These are phyloP conservation scores for Amborella trichopoda DNA, from an alignment of 164 flowering plant genomes.

Conservation along the genomic window DNA sequence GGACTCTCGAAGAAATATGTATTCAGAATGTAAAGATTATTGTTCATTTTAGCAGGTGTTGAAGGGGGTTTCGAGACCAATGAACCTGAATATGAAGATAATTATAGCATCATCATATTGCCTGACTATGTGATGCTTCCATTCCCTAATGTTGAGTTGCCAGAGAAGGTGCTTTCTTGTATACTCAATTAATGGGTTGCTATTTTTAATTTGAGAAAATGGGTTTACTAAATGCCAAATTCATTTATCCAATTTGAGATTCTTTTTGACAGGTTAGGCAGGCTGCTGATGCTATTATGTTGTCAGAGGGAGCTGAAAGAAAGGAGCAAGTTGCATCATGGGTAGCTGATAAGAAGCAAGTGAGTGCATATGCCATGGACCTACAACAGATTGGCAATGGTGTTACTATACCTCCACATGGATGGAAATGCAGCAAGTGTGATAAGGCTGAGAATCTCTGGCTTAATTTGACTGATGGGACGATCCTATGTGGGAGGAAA, in stretches of 20 bases:
- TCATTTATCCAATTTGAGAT: background rate
- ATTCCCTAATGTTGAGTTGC: conserved; percentile 89
- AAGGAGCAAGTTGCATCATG: conserved; percentile 83
- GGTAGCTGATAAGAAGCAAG: conserved; percentile 74
- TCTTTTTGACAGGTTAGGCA: conserved; percentile 53
- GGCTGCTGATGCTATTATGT: conserved; percentile 76
- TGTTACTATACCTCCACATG: conserved; percentile 68
- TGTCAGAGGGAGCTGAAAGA: conserved; percentile 78
- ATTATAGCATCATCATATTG: conserved; percentile 49
- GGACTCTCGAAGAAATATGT: too few relatives aligned
- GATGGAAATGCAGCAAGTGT: conserved; percentile 92
- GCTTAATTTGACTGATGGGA: conserved; percentile 93
- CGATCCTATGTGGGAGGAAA: conserved; percentile 92
- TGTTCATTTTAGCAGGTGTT: conserved; percentile 74
- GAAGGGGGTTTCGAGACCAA: conserved; percentile 92
- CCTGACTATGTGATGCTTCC: conserved; percentile 68
- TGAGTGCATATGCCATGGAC: conserved; percentile 57
- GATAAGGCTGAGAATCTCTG: conserved; percentile 91
- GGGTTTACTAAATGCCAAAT: background rate
- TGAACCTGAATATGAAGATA: conserved; percentile 74
- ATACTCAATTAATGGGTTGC: background rate
- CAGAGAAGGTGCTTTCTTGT: conserved; percentile 63
- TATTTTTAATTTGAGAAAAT: background rate
- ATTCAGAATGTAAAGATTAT: too few relatives aligned
- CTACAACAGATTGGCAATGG: conserved; percentile 70